Percentiles rank a stretch among this genome's conserved stretches.
These are phyloP conservation scores for Eucalyptus marginata DNA, from an alignment of 345 rosid genomes.

Conservation along the genomic window DNA sequence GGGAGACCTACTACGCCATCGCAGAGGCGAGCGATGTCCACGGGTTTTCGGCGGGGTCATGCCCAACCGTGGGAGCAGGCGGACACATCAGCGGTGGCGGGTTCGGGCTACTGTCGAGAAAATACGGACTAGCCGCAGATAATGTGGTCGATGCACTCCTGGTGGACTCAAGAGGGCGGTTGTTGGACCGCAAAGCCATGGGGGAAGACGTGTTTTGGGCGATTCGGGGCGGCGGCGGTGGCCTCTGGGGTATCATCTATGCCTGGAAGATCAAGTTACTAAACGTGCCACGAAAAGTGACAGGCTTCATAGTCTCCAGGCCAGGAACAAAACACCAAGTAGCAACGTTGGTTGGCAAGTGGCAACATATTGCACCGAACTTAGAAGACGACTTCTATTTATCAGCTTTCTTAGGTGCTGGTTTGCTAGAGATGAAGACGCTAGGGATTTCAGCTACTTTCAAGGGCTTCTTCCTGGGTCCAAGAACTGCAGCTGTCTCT, in stretches of 20 bases:
- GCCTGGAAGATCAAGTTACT: slow-evolving; percentile 34
- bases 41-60: slow-evolving; percentile 45
- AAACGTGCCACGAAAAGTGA: slow-evolving; percentile 24
- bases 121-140: slow-evolving; percentile 45
- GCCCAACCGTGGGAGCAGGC: slow-evolving; percentile 38
- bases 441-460: slow-evolving; percentile 25
- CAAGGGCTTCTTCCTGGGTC: slow-evolving; percentile 38
- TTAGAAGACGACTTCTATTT: slow-evolving; percentile 21
- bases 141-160: slow-evolving; percentile 39
- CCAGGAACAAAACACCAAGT: slow-evolving; percentile 4
- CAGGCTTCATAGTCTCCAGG: slow-evolving; percentile 19
- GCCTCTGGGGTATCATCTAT: slow-evolving; percentile 38
- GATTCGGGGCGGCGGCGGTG: slow-evolving; percentile 48
- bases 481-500: slow-evolving; percentile 6
- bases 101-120: slow-evolving; percentile 31
- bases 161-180: slow-evolving; percentile 16
- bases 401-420: slow-evolving; percentile 20
- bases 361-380: slow-evolving; percentile 34
- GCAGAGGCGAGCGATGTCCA: slow-evolving; percentile 17
- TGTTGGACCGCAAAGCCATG: slow-evolving; percentile 27
- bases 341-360: slow-evolving; percentile 12
- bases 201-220: slow-evolving; percentile 66
- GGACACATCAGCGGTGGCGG: slow-evolving; percentile 44
- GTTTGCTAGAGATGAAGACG: slow-evolving; percentile 1
- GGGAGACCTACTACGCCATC: slow-evolving; percentile 31